These are phyloP conservation scores for Cynara cardunculus DNA, from an alignment of 129 eudicot genomes.

Conservation along the genomic window DNA sequence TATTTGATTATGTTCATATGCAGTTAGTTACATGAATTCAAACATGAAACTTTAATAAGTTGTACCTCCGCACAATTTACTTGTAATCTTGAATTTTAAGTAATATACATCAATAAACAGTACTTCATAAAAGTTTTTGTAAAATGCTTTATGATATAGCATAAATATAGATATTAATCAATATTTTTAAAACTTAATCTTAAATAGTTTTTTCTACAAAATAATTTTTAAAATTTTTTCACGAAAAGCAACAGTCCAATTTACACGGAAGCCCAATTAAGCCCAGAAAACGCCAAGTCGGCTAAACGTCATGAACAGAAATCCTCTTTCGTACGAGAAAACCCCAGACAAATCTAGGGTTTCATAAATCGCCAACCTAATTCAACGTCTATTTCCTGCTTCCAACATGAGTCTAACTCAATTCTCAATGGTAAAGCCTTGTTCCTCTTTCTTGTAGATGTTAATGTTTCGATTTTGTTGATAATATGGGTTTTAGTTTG, in stretches of 20 bases:
- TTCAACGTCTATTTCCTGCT: neutral
- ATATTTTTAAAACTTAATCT: no score
- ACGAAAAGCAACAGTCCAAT: neutral
- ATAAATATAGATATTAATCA: no score
- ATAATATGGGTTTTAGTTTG: neutral
- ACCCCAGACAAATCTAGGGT: constrained; percentile 15
- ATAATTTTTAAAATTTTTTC: no score
- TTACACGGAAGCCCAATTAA: neutral
- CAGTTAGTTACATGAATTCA: no score
- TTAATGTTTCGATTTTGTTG: neutral
- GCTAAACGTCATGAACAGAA: neutral
- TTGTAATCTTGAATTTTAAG: no score
- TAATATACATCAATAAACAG: no score
- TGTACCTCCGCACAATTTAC: no score
- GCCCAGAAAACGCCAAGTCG: neutral
- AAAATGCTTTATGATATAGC: no score
- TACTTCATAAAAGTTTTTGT: no score
- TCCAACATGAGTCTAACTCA: constrained; percentile 49
- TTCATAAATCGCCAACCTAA: neutral
- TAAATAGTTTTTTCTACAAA: no score
- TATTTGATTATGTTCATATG: no score
- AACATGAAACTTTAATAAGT: no score
- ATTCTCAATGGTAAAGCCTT: constrained; percentile 42
- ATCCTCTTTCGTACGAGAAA: neutral
- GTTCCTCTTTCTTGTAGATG: neutral